phyloP scores from a whole-genome alignment of 164 flowering plant genomes.

The Piper longum region DNA sequence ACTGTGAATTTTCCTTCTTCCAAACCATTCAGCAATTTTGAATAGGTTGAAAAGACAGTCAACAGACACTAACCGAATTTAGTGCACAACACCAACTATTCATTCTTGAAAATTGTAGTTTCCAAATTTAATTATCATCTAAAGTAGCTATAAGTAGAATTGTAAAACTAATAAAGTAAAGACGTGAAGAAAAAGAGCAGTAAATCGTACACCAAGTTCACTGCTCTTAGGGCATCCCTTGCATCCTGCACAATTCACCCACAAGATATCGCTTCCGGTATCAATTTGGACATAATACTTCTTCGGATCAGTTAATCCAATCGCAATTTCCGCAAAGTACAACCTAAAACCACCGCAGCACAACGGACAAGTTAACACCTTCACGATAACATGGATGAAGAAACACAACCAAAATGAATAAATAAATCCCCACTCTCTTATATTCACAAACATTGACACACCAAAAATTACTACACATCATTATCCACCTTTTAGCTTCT shows the following conservation, averaged over 20 bases:
- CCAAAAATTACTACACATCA: too few relatives aligned
- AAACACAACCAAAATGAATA: background rate
- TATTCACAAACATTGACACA: too few relatives aligned
- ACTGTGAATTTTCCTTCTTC: too few relatives aligned
- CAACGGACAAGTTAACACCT: background rate
- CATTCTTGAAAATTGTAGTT: background rate
- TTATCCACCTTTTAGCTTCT: too few relatives aligned
- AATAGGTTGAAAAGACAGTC: too few relatives aligned
- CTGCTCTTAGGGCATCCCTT: slow-evolving; percentile 60
- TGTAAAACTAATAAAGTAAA: background rate
- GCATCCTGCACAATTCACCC: slow-evolving; percentile 71
- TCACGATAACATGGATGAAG: background rate
- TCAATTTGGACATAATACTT: slow-evolving; percentile 80
- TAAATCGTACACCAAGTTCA: slow-evolving; percentile 51
- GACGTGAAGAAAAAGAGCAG: background rate
- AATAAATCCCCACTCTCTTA: too few relatives aligned
- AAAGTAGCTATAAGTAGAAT: background rate
- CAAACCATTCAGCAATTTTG: too few relatives aligned
- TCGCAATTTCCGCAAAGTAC: slow-evolving; percentile 67
- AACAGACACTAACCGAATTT: too few relatives aligned
- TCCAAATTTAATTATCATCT: background rate
- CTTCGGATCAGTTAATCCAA: slow-evolving; percentile 69
- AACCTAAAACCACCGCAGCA: slow-evolving; percentile 30
- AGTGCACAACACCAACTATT: too few relatives aligned
- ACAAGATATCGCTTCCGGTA: slow-evolving; percentile 30